These are phyloP conservation scores for Erythrobasidium yunnanense DNA, from an alignment of 768 basidiomycete species.

Conservation along the genomic window DNA sequence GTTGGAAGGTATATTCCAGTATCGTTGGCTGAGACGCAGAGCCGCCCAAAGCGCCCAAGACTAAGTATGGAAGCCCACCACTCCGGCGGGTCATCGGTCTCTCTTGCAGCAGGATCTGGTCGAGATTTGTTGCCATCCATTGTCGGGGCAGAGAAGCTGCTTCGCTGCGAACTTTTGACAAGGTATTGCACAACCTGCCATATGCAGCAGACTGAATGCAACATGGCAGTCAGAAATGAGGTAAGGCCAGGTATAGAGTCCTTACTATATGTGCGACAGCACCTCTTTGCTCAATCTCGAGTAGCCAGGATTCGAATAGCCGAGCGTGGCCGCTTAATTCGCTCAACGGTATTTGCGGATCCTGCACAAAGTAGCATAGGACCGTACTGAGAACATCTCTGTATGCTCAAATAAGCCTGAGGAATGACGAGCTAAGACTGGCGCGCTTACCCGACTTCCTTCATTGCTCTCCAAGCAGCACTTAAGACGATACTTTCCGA, in stretches of 20 bases:
- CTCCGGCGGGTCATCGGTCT: slow-evolving; percentile 1
- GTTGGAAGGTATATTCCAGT: background rate
- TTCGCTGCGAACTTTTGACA: background rate
- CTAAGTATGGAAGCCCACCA: slow-evolving; percentile 23
- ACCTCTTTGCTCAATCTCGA: slow-evolving; percentile 22
- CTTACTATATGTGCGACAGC: slow-evolving; percentile 23
- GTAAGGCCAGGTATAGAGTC: background rate
- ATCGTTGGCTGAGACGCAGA: background rate
- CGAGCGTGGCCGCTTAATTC: slow-evolving; percentile 1
- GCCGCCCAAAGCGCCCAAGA: slow-evolving; percentile 11
- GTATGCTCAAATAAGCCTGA: no score
- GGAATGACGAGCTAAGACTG: no score
- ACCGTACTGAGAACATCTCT: no score
- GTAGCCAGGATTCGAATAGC: slow-evolving; percentile 15
- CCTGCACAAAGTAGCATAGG: no score
- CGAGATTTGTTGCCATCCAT: background rate
- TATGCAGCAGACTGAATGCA: slow-evolving; percentile 7
- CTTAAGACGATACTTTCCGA: slow-evolving; percentile 7
- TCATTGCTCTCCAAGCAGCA: slow-evolving; percentile 21
- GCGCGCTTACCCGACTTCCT: slow-evolving; percentile 25
- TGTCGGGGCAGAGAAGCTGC: background rate
- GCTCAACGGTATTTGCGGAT: no score
- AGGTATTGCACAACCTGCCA: background rate
- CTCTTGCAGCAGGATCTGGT: background rate
- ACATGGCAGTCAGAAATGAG: background rate